Evolutionary conservation across 768 basidiomycete species (phyloP), one percentile per base, ranked within the genome.

Genomic region (Panaeolus papilionaceus): DNA sequence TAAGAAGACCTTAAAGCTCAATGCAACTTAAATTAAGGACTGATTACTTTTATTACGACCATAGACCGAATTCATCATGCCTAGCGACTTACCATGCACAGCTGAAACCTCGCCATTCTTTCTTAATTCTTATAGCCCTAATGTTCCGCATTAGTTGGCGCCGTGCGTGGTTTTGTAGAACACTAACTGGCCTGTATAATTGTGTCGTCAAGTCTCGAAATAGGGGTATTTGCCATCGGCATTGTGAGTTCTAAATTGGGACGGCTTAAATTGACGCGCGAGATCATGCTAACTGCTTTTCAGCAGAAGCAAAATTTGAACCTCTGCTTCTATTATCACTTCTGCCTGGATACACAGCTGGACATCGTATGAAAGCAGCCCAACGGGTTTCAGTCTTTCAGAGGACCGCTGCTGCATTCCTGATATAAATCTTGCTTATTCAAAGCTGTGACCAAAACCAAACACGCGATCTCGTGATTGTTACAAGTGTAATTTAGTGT

Each of bases 401-500:
- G 33, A 33, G 33, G 33, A 40, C 14, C 4, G 9, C 14, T 4
- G 11, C 14, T 40, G 39, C 39, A 40, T 26, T 51, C 12, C 47
- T 51, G 47, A 51, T 33, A 37, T 58, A 16, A 28, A 58, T 58
- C 54, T 58, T 28, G 54, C 54, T 58, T 58, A 58, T 33, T 58
- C 10, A 58, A 12, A 58, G 16, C 5, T 58, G 54, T 58, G 54
- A 58, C 54, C 20, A 16, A 58, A 49, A 51, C 26, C 26, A 58
- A 28, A 58, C 54, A 58, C 54, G 54, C 54, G 54, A 37, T 58
- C 54, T 58, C 54, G 54, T 58, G 54, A 58, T 16, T 28, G 54
- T 58, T 58, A 58, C 33, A 28, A 33, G 54, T 58, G 54, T 58
- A 58, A 58, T 58, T 58, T 58, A 58, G 8, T 37, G 54, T 58